Base-by-base conservation (phyloP, 192 early-diverging fungal species). In the Coemansia asiatica region DNA sequence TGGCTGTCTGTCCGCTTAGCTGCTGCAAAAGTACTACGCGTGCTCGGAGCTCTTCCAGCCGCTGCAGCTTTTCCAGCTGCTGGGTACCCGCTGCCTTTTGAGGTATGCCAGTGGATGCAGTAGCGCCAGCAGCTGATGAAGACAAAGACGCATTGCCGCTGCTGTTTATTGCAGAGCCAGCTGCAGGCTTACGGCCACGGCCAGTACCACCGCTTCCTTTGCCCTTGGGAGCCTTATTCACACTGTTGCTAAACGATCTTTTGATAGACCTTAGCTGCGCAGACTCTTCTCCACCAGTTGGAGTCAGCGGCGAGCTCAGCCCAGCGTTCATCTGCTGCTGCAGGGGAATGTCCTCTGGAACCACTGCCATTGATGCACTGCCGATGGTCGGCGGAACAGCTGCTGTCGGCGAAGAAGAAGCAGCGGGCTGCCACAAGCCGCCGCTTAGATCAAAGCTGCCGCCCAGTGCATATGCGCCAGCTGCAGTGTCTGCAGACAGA, bases 21-120 rank as follows among this genome's bases (percentile, higher is more conserved):
- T 82, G 79, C 58, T 82, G 74, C 18, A 82, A 38, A 5, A 82
- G 49, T 1, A 64, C 40, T 15, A 82, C 79, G 9, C 79, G 74
- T 0, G 71, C 71, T 1, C 75, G 70, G 25, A 82, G 50, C 16
- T 82, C 79, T 12, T 82, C 75, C 19, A 82, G 67, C 1, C 75
- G 67, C 63, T 82, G 79, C 12, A 82, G 59, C 38, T 77, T 66
- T 23, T 76, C 62, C 6, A 74, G 44, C 38, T 74, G 74, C 40
- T 82, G 67, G 0, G 67, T 54, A 8, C 63, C 67, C 0, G 49
- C 46, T 8, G 66, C 33, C 36, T 68, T 54, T 22, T 46, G 48
- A 10, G 56, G 49, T 22, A 28, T 16, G 9, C 8, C 33, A 28
- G 62, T 38, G 35, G 62, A 21, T 1, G 49, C 16, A 19, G 31